These are phyloP conservation scores for Nemania serpens DNA, from an alignment of 2,329 filamentous ascomycete species.

Conservation along the genomic window DNA sequence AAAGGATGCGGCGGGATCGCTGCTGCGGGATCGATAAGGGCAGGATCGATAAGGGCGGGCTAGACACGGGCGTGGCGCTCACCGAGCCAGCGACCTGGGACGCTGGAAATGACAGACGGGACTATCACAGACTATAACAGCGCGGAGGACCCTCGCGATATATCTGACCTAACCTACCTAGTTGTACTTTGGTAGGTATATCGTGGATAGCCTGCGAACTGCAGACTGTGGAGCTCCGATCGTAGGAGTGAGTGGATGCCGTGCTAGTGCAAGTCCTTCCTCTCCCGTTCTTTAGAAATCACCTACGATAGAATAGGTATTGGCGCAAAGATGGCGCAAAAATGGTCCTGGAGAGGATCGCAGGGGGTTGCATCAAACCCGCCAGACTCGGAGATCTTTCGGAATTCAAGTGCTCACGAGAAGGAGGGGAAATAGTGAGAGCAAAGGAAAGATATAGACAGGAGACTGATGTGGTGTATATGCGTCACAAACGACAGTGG, in stretches of 20 bases:
- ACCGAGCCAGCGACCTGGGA: too few relatives aligned
- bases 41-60: too few relatives aligned
- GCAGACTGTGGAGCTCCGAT: background rate
- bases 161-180: too few relatives aligned
- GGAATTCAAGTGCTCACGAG: conserved; percentile 22
- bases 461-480: background rate
- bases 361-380: background rate
- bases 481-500: conserved; percentile 16
- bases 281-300: too few relatives aligned
- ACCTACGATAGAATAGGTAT: background rate
- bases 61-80: too few relatives aligned
- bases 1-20: too few relatives aligned
- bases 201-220: too few relatives aligned
- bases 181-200: too few relatives aligned
- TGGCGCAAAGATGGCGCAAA: background rate
- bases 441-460: conserved; percentile 15
- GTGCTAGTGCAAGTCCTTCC: background rate
- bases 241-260: background rate
- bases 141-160: too few relatives aligned
- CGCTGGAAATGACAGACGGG: too few relatives aligned
- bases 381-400: conserved; percentile 27
- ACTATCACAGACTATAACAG: too few relatives aligned
- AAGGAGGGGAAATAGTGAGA: conserved; percentile 21
- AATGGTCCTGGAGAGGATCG: background rate
- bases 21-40: too few relatives aligned